Evolutionary conservation across 129 eudicot genomes (phyloP).

Genomic region (Deinandra increscens): DNA sequence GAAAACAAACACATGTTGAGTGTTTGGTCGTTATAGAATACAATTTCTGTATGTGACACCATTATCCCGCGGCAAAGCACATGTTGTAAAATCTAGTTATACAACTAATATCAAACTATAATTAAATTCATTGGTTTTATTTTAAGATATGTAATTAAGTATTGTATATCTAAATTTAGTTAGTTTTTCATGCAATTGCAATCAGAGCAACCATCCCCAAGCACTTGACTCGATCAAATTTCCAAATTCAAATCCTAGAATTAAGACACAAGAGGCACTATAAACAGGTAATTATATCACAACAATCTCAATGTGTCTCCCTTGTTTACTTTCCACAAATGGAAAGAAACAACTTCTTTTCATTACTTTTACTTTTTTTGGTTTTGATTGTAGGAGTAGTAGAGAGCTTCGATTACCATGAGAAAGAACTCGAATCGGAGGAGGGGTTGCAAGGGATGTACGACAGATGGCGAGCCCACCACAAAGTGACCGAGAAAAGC

Average conservation of each 20-base stretch:
- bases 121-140: no score
- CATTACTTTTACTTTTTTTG: conserved; percentile 10
- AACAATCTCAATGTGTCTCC: no score
- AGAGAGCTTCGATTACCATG: conserved; percentile 52
- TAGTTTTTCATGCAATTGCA: neutral
- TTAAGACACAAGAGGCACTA: neutral
- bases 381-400: conserved; percentile 28
- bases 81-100: no score
- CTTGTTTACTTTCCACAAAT: neutral
- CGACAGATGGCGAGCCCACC: conserved; percentile 69
- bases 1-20: no score
- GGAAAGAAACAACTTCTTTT: conserved; percentile 29
- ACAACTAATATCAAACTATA: no score
- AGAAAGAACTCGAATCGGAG: conserved; percentile 40
- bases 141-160: no score
- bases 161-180: no score
- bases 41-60: no score
- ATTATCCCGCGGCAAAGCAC: no score
- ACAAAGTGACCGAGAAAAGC: conserved; percentile 42
- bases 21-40: no score
- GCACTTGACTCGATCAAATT: neutral
- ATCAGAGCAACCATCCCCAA: neutral
- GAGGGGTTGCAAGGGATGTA: conserved; percentile 39
- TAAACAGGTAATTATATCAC: neutral
- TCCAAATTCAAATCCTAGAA: neutral